phyloP scores from a whole-genome alignment of 441 rosid species.

The Gossypium davidsonii region DNA sequence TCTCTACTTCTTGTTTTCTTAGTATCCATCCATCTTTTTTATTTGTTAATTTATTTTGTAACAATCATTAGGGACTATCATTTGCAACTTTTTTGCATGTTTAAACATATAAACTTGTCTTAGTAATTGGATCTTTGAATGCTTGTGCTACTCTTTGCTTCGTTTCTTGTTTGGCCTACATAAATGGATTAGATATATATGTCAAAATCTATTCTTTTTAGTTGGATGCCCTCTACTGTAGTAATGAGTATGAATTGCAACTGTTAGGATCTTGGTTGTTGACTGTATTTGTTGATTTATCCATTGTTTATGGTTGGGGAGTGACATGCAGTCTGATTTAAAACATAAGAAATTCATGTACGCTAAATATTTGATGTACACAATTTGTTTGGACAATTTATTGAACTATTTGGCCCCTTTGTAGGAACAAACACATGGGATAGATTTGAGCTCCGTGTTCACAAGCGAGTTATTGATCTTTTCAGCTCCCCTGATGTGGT shows the following conservation, averaged over 20 bases:
- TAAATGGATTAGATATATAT: neutral
- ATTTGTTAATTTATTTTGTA: neutral
- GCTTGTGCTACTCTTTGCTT: neutral
- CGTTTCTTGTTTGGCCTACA: neutral
- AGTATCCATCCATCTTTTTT: neutral
- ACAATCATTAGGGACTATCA: neutral
- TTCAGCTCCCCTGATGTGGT: constrained; percentile 56
- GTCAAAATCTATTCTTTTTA: neutral
- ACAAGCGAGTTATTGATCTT: constrained; percentile 53
- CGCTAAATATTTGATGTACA: neutral
- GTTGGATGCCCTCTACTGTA: neutral
- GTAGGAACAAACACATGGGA: constrained; percentile 57
- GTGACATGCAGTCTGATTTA: neutral
- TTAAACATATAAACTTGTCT: neutral
- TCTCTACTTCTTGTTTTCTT: neutral
- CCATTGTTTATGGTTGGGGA: neutral
- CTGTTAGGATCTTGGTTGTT: neutral
- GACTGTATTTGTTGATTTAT: neutral
- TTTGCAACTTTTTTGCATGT: neutral
- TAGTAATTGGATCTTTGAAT: neutral
- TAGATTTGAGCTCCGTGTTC: constrained; percentile 51
- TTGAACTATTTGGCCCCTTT: neutral
- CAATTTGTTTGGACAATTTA: neutral
- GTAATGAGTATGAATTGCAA: neutral
- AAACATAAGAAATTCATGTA: neutral